phyloP scores from a whole-genome alignment of 352 stramenopile species.

The Phytophthora niederhauseri region DNA sequence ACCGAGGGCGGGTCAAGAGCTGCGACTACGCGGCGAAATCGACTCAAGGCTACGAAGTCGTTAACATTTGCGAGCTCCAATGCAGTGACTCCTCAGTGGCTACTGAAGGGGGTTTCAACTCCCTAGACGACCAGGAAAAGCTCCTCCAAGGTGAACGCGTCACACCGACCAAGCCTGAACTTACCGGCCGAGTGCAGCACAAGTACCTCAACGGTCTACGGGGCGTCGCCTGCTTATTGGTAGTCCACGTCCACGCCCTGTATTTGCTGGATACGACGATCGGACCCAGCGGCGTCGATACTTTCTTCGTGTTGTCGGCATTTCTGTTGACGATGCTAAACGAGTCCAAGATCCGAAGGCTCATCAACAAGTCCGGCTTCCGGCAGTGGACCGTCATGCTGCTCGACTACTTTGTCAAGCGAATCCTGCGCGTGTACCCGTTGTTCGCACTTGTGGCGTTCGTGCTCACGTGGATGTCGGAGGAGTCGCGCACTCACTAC shows the following conservation, averaged over 20 bases:
- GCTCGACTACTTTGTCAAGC: conserved; percentile 1
- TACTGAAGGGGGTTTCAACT: too few relatives aligned
- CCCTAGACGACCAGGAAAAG: too few relatives aligned
- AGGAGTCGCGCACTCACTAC: conserved; percentile 2
- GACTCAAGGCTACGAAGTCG: too few relatives aligned
- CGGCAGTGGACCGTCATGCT: neutral
- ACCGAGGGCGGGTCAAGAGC: too few relatives aligned
- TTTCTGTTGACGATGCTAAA: conserved; percentile 37
- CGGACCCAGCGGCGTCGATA: conserved; percentile 23
- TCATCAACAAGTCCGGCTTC: neutral
- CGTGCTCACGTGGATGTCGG: neutral
- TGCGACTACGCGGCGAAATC: too few relatives aligned
- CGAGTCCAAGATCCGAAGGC: neutral
- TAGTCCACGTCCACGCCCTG: conserved; percentile 17
- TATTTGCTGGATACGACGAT: conserved; percentile 19
- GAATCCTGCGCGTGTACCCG: conserved; percentile 13
- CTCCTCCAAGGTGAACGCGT: too few relatives aligned
- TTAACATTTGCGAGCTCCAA: too few relatives aligned
- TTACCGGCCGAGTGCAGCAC: neutral
- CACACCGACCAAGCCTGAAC: too few relatives aligned
- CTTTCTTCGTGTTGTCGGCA: conserved; percentile 38
- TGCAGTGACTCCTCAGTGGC: too few relatives aligned
- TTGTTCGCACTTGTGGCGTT: conserved; percentile 7
- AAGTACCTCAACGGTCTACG: conserved; percentile 25
- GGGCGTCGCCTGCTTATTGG: conserved; percentile 21